phyloP scores from a whole-genome alignment of 1,284 basidiomycete genomes.

The Kalmanozyma brasiliensis region DNA sequence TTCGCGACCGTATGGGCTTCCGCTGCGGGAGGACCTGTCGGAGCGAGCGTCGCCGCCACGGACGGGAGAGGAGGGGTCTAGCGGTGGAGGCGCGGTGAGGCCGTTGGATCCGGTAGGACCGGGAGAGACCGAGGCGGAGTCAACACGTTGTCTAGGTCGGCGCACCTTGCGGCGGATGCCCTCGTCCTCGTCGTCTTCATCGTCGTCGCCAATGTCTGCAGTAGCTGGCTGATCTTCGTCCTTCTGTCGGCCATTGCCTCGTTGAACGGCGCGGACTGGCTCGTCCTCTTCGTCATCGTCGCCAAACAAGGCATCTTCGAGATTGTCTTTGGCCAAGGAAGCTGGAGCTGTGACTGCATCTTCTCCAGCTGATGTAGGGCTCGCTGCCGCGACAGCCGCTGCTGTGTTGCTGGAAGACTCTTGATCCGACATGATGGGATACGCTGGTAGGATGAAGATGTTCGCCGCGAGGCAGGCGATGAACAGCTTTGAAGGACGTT shows the following conservation, averaged over 20 bases:
- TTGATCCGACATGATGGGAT: slow-evolving; percentile 38
- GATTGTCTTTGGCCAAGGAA: slow-evolving; percentile 8
- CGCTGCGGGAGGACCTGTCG: slow-evolving; percentile 31
- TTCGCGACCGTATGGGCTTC: slow-evolving; percentile 31
- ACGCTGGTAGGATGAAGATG: not conserved
- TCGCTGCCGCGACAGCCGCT: not conserved
- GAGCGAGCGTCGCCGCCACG: slow-evolving; percentile 25
- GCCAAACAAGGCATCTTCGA: slow-evolving; percentile 51
- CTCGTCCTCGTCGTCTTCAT: slow-evolving; percentile 47
- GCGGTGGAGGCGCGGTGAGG: slow-evolving; percentile 22
- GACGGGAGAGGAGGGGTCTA: slow-evolving; percentile 25
- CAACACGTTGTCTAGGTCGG: slow-evolving; percentile 37
- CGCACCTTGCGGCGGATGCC: slow-evolving; percentile 37
- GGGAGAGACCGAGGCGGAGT: slow-evolving; percentile 38
- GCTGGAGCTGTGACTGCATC: not conserved
- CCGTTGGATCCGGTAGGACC: slow-evolving; percentile 26
- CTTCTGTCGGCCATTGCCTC: slow-evolving; percentile 8
- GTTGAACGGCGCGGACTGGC: slow-evolving; percentile 15
- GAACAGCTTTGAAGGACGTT: not conserved
- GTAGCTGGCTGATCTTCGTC: not conserved
- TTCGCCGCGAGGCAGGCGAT: not conserved
- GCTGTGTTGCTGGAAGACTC: slow-evolving; percentile 14
- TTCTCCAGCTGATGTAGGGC: not conserved
- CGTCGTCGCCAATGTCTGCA: slow-evolving; percentile 17
- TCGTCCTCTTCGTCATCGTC: slow-evolving; percentile 47